Conservation (phyloP, 768 basidiomycete genomes). For the Phaeotremella skinneri region DNA sequence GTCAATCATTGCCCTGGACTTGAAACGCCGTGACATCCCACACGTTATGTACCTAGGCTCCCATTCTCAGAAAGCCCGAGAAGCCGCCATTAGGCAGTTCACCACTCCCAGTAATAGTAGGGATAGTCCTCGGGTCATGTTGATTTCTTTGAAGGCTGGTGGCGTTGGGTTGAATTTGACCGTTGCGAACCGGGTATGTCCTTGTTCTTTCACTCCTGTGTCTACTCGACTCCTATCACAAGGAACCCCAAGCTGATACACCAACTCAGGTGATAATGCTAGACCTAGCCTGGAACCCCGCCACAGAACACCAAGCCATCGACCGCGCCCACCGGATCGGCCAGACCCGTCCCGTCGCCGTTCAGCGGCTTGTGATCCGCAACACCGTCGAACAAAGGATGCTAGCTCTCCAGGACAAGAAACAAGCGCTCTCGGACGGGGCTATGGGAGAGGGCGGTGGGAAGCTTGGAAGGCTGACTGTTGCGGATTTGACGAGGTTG, state of each 20-base stretch:
- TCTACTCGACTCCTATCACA: background rate
- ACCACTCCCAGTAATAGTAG: conserved; percentile 28
- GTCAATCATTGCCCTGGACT: conserved; percentile 63
- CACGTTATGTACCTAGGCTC: conserved; percentile 49
- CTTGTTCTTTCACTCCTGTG: background rate
- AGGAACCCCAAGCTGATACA: conserved; percentile 13
- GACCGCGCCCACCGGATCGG: conserved; percentile 54
- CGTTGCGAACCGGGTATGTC: conserved; percentile 28
- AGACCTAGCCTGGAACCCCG: conserved; percentile 52
- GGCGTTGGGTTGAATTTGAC: conserved; percentile 50
- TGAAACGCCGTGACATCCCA: conserved; percentile 55
- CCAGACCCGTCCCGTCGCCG: conserved; percentile 43
- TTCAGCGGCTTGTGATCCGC: conserved; percentile 50
- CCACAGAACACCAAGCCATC: conserved; percentile 45
- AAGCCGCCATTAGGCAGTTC: conserved; percentile 46
- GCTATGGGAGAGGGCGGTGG: conserved; percentile 50
- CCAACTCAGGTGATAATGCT: conserved; percentile 47
- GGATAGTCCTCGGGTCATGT: conserved; percentile 42
- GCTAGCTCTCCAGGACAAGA: conserved; percentile 54
- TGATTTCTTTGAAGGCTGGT: conserved; percentile 53
- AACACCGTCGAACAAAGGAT: conserved; percentile 64
- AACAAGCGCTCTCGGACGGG: conserved; percentile 49
- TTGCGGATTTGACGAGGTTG: conserved; percentile 38
- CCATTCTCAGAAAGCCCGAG: conserved; percentile 47
- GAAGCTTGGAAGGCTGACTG: conserved; percentile 38